Conservation (phyloP, 495 filamentous ascomycete genomes). For the Aspergillus conjunctus region DNA sequence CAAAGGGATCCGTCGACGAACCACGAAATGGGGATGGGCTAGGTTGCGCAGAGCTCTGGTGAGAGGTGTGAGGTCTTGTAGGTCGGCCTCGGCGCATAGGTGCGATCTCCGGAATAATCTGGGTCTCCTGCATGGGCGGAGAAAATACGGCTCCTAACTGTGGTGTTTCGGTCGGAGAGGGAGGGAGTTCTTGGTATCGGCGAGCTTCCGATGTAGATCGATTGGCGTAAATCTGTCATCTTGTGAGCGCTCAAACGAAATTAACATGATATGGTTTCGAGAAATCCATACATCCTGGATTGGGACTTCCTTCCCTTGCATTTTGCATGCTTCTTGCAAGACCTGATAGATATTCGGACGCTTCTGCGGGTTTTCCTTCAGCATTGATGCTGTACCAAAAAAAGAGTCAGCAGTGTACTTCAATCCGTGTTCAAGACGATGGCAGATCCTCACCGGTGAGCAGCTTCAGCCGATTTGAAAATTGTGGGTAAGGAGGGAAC, state of each 20-base stretch:
- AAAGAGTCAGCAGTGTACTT: conserved; percentile 15
- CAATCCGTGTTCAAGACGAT: background rate
- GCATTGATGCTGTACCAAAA: conserved; percentile 70
- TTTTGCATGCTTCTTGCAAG: conserved; percentile 77
- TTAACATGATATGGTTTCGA: conserved; percentile 10
- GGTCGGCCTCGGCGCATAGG: conserved; percentile 93
- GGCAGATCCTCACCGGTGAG: conserved; percentile 70
- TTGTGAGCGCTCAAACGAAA: background rate
- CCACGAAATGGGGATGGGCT: conserved; percentile 71
- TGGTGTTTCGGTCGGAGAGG: conserved; percentile 56
- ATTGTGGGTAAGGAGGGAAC: conserved; percentile 82
- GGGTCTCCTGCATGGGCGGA: conserved; percentile 63
- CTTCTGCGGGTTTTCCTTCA: conserved; percentile 77
- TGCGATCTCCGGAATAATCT: conserved; percentile 82
- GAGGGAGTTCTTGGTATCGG: conserved; percentile 62
- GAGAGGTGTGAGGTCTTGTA: conserved; percentile 50
- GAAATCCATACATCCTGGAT: conserved; percentile 77
- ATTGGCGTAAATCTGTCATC: conserved; percentile 75
- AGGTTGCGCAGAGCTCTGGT: conserved; percentile 55
- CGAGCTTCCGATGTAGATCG: conserved; percentile 65
- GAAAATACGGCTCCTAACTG: conserved; percentile 72
- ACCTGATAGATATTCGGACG: conserved; percentile 95
- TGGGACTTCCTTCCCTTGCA: conserved; percentile 86
- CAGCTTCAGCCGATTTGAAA: conserved; percentile 88
- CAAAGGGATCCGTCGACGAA: conserved; percentile 82